These are phyloP conservation scores for Ophiostoma ips DNA, from an alignment of 2,329 filamentous ascomycete genomes.

Conservation along the genomic window DNA sequence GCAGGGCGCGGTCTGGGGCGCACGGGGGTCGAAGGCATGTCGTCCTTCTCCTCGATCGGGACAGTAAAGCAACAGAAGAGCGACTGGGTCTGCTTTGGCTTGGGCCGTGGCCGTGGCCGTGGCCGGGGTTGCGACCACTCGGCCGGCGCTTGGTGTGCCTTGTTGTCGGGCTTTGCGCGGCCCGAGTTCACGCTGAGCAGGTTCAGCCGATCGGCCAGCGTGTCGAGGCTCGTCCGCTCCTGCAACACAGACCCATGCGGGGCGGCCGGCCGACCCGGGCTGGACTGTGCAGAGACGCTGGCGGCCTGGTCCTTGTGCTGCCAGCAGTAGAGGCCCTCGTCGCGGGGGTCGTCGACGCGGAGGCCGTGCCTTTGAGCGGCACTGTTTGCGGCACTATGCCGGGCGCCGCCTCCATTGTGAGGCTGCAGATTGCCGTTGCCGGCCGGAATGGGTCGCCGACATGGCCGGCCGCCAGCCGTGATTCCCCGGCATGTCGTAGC, in stretches of 20 bases:
- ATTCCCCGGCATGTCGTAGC: conserved; percentile 78
- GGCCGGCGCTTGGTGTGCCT: conserved; percentile 11
- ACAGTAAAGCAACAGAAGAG: conserved; percentile 42
- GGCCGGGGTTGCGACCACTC: neutral
- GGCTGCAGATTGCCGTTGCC: conserved; percentile 15
- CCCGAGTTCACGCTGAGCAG: conserved; percentile 45
- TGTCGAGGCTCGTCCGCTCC: conserved; percentile 69
- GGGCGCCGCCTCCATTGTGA: conserved; percentile 10
- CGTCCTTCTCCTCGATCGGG: conserved; percentile 24
- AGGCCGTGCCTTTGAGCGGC: conserved; percentile 11
- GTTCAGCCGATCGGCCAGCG: conserved; percentile 65
- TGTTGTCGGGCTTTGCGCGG: conserved; percentile 13
- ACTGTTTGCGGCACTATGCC: conserved; percentile 9
- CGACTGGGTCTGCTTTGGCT: conserved; percentile 1
- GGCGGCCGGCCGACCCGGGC: conserved; percentile 28
- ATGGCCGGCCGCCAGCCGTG: conserved; percentile 68
- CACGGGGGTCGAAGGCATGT: conserved; percentile 25
- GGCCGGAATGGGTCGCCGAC: conserved; percentile 55
- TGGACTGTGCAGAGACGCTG: conserved; percentile 29
- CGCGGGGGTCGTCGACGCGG: conserved; percentile 35
- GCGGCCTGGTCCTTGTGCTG: conserved; percentile 90
- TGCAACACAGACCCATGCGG: conserved; percentile 29
- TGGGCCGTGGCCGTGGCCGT: neutral
- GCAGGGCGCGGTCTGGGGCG: conserved; percentile 34
- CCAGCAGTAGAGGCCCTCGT: conserved; percentile 71